Percentiles rank a stretch among this genome's conserved stretches.
phyloP scores from a whole-genome alignment of 1,284 basidiomycete genomes.

The Cryptococcus wingfieldii region DNA sequence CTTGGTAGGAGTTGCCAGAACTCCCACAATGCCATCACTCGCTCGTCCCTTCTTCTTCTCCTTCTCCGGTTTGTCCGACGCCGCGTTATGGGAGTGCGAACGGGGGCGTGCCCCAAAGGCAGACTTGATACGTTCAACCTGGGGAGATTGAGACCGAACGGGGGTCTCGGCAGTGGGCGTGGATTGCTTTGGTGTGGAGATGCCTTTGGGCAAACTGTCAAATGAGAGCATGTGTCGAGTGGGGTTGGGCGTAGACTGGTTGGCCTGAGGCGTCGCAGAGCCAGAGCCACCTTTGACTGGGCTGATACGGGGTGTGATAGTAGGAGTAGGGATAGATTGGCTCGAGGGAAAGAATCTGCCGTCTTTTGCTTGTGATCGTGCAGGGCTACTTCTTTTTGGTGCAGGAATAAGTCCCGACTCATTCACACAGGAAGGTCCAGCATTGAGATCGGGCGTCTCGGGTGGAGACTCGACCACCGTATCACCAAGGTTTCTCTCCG shows the following conservation, averaged over 20 bases:
- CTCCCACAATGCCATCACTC: conserved; percentile 5
- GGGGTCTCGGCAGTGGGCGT: not conserved
- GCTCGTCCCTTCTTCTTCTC: conserved; percentile 6
- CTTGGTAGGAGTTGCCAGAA: not conserved
- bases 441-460: conserved; percentile 7
- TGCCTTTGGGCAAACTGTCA: not conserved
- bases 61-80: not conserved
- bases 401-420: conserved; percentile 12
- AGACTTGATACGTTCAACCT: not conserved
- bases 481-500: not conserved
- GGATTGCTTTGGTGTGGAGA: not conserved
- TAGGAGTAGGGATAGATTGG: not conserved
- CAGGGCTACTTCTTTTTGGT: conserved; percentile 2
- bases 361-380: not conserved
- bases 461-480: conserved; percentile 8
- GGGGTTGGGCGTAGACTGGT: conserved; percentile 1
- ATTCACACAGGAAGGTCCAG: not conserved
- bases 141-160: not conserved
- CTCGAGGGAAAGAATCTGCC: not conserved
- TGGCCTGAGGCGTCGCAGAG: not conserved
- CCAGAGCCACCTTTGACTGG: not conserved
- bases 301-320: not conserved
- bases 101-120: not conserved
- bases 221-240: conserved; percentile 1
- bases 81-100: conserved; percentile 5